Evolutionary conservation across 2,329 filamentous ascomycete species (phyloP).

Genomic region (Trichoderma breve): DNA sequence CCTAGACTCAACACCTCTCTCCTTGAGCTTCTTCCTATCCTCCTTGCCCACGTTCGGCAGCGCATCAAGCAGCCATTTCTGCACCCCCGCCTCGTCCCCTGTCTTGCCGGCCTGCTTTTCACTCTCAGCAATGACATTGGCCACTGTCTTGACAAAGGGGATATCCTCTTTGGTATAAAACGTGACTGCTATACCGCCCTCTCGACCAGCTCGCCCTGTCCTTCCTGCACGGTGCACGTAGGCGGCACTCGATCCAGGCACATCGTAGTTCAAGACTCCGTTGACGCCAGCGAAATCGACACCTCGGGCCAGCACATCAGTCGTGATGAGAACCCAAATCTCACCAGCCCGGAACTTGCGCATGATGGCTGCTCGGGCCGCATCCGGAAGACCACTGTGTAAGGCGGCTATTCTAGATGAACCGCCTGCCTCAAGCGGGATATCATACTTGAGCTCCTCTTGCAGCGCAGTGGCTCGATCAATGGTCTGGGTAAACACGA

Average conservation of each 20-base stretch:
- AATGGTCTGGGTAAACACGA: slow-evolving; percentile 96
- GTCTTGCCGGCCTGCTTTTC: slow-evolving; percentile 65
- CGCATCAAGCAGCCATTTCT: slow-evolving; percentile 85
- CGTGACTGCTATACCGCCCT: slow-evolving; percentile 86
- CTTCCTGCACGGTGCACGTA: slow-evolving; percentile 94
- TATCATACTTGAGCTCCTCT: slow-evolving; percentile 90
- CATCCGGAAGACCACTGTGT: slow-evolving; percentile 80
- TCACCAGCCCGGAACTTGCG: slow-evolving; percentile 85
- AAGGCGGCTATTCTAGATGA: slow-evolving; percentile 82
- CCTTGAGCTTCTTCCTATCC: slow-evolving; percentile 78
- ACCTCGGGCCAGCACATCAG: slow-evolving; percentile 85
- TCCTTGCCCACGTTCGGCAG: slow-evolving; percentile 81
- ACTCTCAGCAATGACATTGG: slow-evolving; percentile 83
- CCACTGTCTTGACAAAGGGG: slow-evolving; percentile 81
- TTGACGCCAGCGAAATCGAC: slow-evolving; percentile 95
- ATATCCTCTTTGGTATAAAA: slow-evolving; percentile 96
- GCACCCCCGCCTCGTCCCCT: slow-evolving; percentile 58
- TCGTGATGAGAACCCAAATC: slow-evolving; percentile 95
- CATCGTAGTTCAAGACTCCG: slow-evolving; percentile 96
- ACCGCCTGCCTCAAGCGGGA: slow-evolving; percentile 82
- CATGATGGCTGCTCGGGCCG: slow-evolving; percentile 76
- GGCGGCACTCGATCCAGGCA: slow-evolving; percentile 81
- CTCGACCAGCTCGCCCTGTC: slow-evolving; percentile 82
- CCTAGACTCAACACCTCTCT: slow-evolving; percentile 74
- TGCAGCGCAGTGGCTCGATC: slow-evolving; percentile 83